phyloP scores from a whole-genome alignment of 2,329 filamentous ascomycete genomes.

The Arthrobotrys entomopaga region DNA sequence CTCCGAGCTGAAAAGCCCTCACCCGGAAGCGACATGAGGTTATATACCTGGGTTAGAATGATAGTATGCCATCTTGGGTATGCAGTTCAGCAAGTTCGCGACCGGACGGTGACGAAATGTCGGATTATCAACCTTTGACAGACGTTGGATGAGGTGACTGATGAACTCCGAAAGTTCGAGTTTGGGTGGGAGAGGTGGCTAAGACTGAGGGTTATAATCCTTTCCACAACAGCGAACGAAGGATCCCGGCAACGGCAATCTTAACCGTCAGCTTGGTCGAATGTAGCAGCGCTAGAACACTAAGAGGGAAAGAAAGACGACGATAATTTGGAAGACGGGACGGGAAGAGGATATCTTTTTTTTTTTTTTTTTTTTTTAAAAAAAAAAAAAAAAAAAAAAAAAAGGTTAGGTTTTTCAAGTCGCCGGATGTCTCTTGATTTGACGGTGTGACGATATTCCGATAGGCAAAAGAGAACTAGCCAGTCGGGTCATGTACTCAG shows the following conservation, averaged over 20 bases:
- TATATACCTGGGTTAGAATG: constrained; percentile 50
- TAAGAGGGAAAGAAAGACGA: constrained; percentile 9
- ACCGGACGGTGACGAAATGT: background rate
- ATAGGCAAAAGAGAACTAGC: constrained; percentile 27
- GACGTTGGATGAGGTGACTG: constrained; percentile 8
- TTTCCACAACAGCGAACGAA: constrained; percentile 14
- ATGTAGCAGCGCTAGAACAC: constrained; percentile 2
- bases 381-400: no score
- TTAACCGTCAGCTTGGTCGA: constrained; percentile 9
- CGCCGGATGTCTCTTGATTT: constrained; percentile 21
- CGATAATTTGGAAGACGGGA: constrained; percentile 5
- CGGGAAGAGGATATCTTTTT: background rate
- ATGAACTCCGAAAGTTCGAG: constrained; percentile 11
- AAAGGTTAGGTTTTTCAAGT: background rate
- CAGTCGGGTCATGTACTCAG: constrained; percentile 46
- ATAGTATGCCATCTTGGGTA: constrained; percentile 49
- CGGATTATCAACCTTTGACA: background rate
- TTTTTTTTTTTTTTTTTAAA: no score
- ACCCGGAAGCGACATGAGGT: constrained; percentile 6
- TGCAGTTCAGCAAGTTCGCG: constrained; percentile 1
- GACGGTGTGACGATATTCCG: constrained; percentile 42
- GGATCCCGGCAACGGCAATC: constrained; percentile 41
- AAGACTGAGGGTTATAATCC: constrained; percentile 35
- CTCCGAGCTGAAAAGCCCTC: constrained; percentile 5
- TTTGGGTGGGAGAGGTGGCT: constrained; percentile 22